These are phyloP conservation scores for Septoria linicola DNA, from an alignment of 2,329 filamentous ascomycete species.

Conservation along the genomic window DNA sequence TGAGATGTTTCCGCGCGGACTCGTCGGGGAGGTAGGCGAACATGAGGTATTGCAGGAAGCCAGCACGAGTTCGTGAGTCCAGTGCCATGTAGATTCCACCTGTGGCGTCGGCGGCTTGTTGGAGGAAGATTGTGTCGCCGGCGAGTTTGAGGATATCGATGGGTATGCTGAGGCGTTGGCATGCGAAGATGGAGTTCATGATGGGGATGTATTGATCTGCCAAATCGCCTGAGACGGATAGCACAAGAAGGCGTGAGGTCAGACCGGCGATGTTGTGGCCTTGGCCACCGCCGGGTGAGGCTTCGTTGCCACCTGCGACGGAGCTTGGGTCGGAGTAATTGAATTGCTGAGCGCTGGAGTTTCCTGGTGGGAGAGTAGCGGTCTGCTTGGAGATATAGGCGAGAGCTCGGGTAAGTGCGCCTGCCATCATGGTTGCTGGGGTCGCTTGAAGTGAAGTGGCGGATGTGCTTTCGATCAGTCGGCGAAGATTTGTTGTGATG, in stretches of 20 bases:
- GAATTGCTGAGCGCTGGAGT: slow-evolving; percentile 56
- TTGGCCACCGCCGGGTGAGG: slow-evolving; percentile 43
- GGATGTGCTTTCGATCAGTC: slow-evolving; percentile 70
- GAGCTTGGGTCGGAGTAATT: slow-evolving; percentile 55
- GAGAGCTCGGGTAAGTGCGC: slow-evolving; percentile 84
- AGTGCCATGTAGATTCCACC: slow-evolving; percentile 66
- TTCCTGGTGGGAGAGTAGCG: slow-evolving; percentile 42
- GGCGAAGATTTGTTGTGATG: slow-evolving; percentile 69
- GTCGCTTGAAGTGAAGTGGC: slow-evolving; percentile 62
- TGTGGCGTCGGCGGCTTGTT: slow-evolving; percentile 80
- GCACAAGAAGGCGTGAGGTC: slow-evolving; percentile 79
- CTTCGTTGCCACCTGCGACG: slow-evolving; percentile 53
- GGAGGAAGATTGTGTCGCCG: slow-evolving; percentile 84
- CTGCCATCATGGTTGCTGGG: slow-evolving; percentile 82
- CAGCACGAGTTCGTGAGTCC: slow-evolving; percentile 42
- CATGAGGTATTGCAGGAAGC: slow-evolving; percentile 89
- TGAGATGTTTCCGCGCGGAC: slow-evolving; percentile 61
- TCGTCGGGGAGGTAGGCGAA: slow-evolving; percentile 83
- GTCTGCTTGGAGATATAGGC: slow-evolving; percentile 84
- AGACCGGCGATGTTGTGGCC: slow-evolving; percentile 50
- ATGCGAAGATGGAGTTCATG: slow-evolving; percentile 98
- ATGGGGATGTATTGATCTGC: slow-evolving; percentile 92
- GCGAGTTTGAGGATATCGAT: slow-evolving; percentile 89
- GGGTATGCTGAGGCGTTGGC: slow-evolving; percentile 80
- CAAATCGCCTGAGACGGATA: slow-evolving; percentile 86